These are phyloP conservation scores for Mucor indicus DNA, from an alignment of 371 early-diverging fungal species.

Conservation along the genomic window DNA sequence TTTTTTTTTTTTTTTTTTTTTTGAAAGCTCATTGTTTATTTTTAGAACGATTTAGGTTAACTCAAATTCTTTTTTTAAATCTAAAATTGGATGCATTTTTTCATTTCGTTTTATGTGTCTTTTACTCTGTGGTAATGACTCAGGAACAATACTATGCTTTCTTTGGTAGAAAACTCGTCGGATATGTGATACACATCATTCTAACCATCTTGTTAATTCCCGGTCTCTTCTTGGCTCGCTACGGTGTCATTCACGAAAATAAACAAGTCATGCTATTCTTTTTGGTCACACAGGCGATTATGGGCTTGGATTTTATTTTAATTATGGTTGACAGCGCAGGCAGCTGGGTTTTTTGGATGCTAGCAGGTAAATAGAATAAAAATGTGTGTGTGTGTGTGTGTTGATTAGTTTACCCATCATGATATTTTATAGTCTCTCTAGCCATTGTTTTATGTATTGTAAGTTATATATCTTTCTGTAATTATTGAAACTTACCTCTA, in stretches of 20 bases:
- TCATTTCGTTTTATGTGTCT: constrained; percentile 40
- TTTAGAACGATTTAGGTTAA: constrained; percentile 32
- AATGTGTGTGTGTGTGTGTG: not conserved
- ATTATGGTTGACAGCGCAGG: constrained; percentile 38
- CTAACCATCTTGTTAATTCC: constrained; percentile 38
- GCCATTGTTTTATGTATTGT: constrained; percentile 45
- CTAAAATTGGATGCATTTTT: constrained; percentile 49
- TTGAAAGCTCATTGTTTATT: too few species aligned
- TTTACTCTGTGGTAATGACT: constrained; percentile 47
- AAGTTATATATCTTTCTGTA: constrained; percentile 5
- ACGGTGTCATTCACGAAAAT: constrained; percentile 33
- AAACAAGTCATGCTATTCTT: constrained; percentile 30
- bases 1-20: not conserved
- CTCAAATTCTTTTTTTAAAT: constrained; percentile 33
- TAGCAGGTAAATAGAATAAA: constrained; percentile 36
- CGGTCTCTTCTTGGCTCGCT: constrained; percentile 33
- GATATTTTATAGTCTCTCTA: constrained; percentile 29
- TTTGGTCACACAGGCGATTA: constrained; percentile 25
- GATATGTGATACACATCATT: constrained; percentile 39
- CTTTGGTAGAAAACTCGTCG: constrained; percentile 19
- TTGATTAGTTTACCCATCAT: not conserved
- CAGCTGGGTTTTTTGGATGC: constrained; percentile 49
- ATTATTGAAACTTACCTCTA: not conserved
- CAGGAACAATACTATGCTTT: constrained; percentile 34
- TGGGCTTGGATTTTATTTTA: constrained; percentile 39